Base-by-base conservation (phyloP, 305 asterid species). In the Solanum hybrid region DNA sequence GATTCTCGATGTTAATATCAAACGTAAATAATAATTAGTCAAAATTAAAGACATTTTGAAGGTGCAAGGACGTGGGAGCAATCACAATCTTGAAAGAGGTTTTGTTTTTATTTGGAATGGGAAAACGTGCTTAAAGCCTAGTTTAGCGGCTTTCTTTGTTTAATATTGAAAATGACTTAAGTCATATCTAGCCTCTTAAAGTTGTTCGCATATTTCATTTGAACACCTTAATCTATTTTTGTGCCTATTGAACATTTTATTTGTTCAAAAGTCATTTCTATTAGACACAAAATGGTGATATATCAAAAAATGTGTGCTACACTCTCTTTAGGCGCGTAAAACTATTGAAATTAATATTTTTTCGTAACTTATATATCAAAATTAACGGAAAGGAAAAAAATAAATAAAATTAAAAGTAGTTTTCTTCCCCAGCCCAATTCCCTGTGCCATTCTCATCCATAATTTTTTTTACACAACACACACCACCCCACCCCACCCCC, bases 51-150 rank as follows among this genome's bases (percentile, higher is more conserved):
- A 13, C 57, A n/a, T 22, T 22, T n/a, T 3, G 6, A 14, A 77
- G 29, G 87, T 24, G 68, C 37, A 41, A 27, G 14, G 87, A 82
- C 37, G 27, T 27, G 17, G 37, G 38, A 27, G 17, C 73, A 27
- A 41, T 82, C 38, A 41, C 10, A 83, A 27, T 41, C 73, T 83
- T 83, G 27, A 83, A 41, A 83, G 38, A 41, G 20, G 38, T 83
- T 2, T 83, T 83, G 73, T 73, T 27, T 41, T 15, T 39, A 41
- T 38, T 83, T 27, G 38, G 38, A 83, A 41, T 83, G 73, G 87
- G 73, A 27, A 83, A 83, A 83, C 87, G 87, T 83, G 87, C 87
- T 41, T 27, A 82, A 82, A 82, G 87, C 87, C 87, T 41, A 41
- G 38, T 27, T 27, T 82, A 27, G 72, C 17, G 38, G 87, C 73